Base-by-base conservation (phyloP, 768 basidiomycete genomes). In the Ramaria sp. region DNA sequence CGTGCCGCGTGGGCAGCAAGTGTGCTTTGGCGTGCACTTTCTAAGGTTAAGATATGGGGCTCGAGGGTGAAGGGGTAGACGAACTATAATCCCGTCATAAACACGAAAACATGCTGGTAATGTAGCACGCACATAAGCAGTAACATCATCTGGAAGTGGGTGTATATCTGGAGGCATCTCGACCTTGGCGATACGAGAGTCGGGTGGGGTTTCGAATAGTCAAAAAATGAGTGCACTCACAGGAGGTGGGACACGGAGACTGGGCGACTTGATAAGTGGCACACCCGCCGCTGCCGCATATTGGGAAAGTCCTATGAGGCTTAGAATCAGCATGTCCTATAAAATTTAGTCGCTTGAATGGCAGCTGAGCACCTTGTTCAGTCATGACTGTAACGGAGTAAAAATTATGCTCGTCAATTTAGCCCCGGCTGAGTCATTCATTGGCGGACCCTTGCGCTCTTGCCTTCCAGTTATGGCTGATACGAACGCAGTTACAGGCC, bases 21-120 rank as follows among this genome's bases (percentile, higher is more conserved):
- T 0, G 83, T 82, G 3, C 73, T 69, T 45, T 83, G 74, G 1
- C 89, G 82, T 0, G 88, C 76, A 0, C 85, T 80, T 63, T 88
- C 88, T 38, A 89, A 69, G 1, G 81, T 78, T 50, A 94, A 67
- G 59, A 91, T 73, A 64, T 95, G 93, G 0, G 83, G 78, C 63
- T 98, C 95, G 50, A 98, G 78, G 3, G 92, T 86, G 73, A 91
- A 97, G 1, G 95, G 94, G 63, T 97, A 98, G 41, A 88, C 95
- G 62, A 97, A 96, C 94, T 98, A 65, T 8, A 18, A 18, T 36
- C 28, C 41, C 34, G 25, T 15, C 42, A 52, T n/a, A 10, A 45
- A 51, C 37, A 47, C 13, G 39, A 28, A n/a, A 42, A 15, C 22
- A 45, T 5, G 28, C 60, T 69, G 61, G 50, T 0, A 25, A 22